Percentiles rank a stretch among this genome's conserved stretches.
These are phyloP conservation scores for Erodium moschatum DNA, from an alignment of 441 rosid genomes.

Conservation along the genomic window DNA sequence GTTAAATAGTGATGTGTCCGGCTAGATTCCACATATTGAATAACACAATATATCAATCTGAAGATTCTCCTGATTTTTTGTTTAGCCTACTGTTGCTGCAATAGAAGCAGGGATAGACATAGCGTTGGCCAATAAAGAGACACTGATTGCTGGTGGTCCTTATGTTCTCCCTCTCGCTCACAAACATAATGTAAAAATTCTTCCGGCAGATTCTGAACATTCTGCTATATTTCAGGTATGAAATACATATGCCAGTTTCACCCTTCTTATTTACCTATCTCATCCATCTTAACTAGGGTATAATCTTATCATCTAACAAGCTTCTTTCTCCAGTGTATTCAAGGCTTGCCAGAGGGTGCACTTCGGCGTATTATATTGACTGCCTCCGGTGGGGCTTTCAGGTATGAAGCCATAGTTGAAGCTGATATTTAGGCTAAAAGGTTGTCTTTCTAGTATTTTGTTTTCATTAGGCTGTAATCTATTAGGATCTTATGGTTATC, in stretches of 20 bases:
- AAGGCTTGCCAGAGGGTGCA: slow-evolving; percentile 82
- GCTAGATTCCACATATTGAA: slow-evolving; percentile 4
- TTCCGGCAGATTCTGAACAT: slow-evolving; percentile 96
- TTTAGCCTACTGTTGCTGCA: slow-evolving; percentile 89
- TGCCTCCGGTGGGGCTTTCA: slow-evolving; percentile 96
- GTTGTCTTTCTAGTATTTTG: neutral
- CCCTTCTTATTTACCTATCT: neutral
- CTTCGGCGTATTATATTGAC: slow-evolving; percentile 76
- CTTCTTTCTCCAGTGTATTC: slow-evolving; percentile 66
- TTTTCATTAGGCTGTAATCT: neutral
- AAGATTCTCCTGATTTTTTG: slow-evolving; percentile 9
- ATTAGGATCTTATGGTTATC: neutral
- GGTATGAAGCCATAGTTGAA: slow-evolving; percentile 37
- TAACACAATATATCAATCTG: slow-evolving; percentile 12
- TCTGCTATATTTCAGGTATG: slow-evolving; percentile 91
- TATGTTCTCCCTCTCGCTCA: slow-evolving; percentile 91
- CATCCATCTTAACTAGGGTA: slow-evolving; percentile 4
- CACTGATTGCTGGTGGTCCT: slow-evolving; percentile 91
- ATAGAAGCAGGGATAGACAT: slow-evolving; percentile 94
- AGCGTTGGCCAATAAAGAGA: slow-evolving; percentile 90
- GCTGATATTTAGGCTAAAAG: slow-evolving; percentile 15
- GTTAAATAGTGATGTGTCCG: neutral
- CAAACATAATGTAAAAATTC: slow-evolving; percentile 78
- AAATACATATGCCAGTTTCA: slow-evolving; percentile 13
- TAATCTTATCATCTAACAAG: slow-evolving; percentile 13